Evolutionary conservation across 2,329 filamentous ascomycete genomes (phyloP), one percentile per base, ranked within the genome.

Genomic region (Botrytis porri): DNA sequence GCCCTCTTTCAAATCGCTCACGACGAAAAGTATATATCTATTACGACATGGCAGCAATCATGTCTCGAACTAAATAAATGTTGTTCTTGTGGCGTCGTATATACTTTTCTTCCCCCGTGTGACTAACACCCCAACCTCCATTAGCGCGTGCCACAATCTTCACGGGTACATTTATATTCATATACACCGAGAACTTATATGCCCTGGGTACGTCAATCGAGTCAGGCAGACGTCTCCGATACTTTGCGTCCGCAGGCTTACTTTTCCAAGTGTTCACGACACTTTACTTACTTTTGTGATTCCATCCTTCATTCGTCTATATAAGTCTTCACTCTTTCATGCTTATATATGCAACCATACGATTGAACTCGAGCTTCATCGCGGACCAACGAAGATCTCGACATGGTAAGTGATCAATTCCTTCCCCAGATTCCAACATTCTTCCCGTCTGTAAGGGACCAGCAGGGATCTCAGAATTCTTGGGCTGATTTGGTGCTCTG

Each of bases 71-170:
- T 57, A 4, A 32, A 57, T 41, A 41, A 69, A 10, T 16, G 8
- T 39, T 57, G 48, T 57, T 67, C 70, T 20, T 67, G 75, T 75
- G 76, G 76, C 75, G 75, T 72, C 70, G 69, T 60, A 32, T 37
- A 41, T 32, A 54, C 25, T 43, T 69, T n/a, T 32, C 62, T 2
- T 45, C 48, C 75, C 61, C 75, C 77, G 75, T 79, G 78, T 79
- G 78, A 79, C 78, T 77, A 75, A 76, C 48, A 66, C 57, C 37
- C 73, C 69, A 75, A 76, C 39, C 70, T 43, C 43, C 73, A 70
- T 74, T 62, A 43, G 75, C 78, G 77, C 75, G 77, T 78, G 77
- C 76, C 76, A 77, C 74, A 71, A 67, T 18, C 57, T 57, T 70
- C 69, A 70, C 69, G 69, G 62, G 69, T 70, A 70, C 69, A 70